Evolutionary conservation across 306 rosid genomes (phyloP).

Genomic region (Fragaria iinumae): DNA sequence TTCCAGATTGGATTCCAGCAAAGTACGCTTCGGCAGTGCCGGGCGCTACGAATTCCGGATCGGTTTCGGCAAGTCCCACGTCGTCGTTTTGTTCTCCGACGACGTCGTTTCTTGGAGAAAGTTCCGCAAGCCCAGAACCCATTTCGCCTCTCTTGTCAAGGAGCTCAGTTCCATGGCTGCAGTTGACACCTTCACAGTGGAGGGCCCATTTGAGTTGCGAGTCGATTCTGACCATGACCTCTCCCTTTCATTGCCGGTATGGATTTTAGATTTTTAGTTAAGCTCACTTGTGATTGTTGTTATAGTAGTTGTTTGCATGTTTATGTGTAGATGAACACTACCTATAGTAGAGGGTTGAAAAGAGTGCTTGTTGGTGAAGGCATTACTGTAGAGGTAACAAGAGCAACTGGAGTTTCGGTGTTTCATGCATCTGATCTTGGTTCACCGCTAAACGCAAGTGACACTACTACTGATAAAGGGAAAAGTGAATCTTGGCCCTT

Average conservation of each 20-base stretch:
- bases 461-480: slow-evolving; percentile 17
- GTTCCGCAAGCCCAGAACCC: slow-evolving; percentile 36
- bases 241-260: slow-evolving; percentile 62
- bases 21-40: slow-evolving; percentile 53
- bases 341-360: slow-evolving; percentile 56
- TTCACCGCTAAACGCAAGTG: slow-evolving; percentile 41
- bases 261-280: too few species aligned
- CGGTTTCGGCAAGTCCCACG: slow-evolving; percentile 46
- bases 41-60: slow-evolving; percentile 50
- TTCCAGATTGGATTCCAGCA: slow-evolving; percentile 48
- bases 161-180: slow-evolving; percentile 43
- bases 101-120: slow-evolving; percentile 61
- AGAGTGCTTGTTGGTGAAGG: slow-evolving; percentile 81
- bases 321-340: slow-evolving; percentile 59
- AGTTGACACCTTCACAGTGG: slow-evolving; percentile 53
- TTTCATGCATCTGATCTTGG: slow-evolving; percentile 50
- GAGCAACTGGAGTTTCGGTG: slow-evolving; percentile 67
- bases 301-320: background rate
- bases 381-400: slow-evolving; percentile 67
- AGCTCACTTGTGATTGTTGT: background rate
- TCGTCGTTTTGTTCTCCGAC: slow-evolving; percentile 52
- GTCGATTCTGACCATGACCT: slow-evolving; percentile 40
- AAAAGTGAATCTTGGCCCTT: slow-evolving; percentile 47
- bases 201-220: slow-evolving; percentile 72
- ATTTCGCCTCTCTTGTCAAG: slow-evolving; percentile 51